Percentiles rank a stretch among this genome's conserved stretches.
Evolutionary conservation across 2,329 filamentous ascomycete species (phyloP).

Genomic region (Colletotrichum sojae): DNA sequence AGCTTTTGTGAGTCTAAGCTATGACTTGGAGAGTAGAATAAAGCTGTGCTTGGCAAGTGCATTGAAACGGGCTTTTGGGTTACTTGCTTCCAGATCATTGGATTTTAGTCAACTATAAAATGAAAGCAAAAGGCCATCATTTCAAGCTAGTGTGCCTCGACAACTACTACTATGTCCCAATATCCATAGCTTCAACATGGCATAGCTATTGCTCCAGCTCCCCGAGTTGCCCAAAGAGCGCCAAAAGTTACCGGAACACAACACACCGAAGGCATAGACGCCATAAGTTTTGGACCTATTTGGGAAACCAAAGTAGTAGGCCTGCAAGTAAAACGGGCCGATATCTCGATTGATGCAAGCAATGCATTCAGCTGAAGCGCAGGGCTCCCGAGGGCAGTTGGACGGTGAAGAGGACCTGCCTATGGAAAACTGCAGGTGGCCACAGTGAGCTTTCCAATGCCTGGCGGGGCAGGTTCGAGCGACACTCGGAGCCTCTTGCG

Average conservation of each 20-base stretch:
- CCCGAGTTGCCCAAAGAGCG: not conserved
- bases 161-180: no score
- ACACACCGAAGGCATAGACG: conserved; percentile 14
- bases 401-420: not conserved
- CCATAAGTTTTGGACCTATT: not conserved
- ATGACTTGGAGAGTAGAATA: no score
- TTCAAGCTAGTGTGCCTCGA: no score
- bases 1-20: no score
- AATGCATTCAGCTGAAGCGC: not conserved
- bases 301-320: not conserved
- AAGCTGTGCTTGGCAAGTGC: no score
- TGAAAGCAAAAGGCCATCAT: no score
- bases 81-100: no score
- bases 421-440: not conserved
- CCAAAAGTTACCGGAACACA: conserved; percentile 14
- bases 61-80: no score
- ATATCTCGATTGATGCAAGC: not conserved
- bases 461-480: conserved; percentile 36
- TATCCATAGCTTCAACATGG: not conserved
- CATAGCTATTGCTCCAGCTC: not conserved
- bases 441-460: conserved; percentile 3
- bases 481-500: conserved; percentile 35
- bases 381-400: not conserved
- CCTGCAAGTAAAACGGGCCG: not conserved
- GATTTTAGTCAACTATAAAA: no score